Evolutionary conservation across 169 alveolate genomes (phyloP), one percentile per base, ranked within the genome.

Genomic region (Cryptosporidium tyzzeri): DNA sequence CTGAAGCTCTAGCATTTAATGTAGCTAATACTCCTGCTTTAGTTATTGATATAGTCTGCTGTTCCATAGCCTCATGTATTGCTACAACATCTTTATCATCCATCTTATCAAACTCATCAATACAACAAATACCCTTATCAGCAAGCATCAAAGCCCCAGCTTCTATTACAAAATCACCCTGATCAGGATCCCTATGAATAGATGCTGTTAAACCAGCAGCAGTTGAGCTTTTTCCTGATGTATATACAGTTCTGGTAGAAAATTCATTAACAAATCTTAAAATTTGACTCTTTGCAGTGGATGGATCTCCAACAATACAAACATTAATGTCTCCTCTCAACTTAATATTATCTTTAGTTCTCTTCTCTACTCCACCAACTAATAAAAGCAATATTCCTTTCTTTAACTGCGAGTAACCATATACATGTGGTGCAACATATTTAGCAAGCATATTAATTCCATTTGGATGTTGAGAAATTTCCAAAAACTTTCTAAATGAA

Each of bases 31-130:
- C 97, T 48, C 99, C 99, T 16, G 99, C 99, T 92, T 98, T 98
- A 50, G 99, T 97, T 29, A 98, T 97, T 21, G 99, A 96, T 14
- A 98, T 97, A 16, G 99, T 98, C 94, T 98, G 98, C 91, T 98
- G 98, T 91, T 98, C 99, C 99, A 98, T 98, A 50, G 99, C 99
- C 92, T 98, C 99, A 92, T 98, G 99, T 45, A 98, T 98, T n/a
- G 99, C 99, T n/a, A 97, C 99, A 92, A 97, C 93, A 86, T 98
- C 99, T 58, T 95, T 97, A 18, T 93, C 96, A 75, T 96, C 99
- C 99, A 98, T 98, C 85, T 98, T 98, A 87, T 98, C 99, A 86
- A 98, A 98, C 91, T 98, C 99, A 92, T 97, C 99, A 16, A 98
- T 97, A 74, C 99, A 97, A 85, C 99, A 98, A 48, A 98, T 96